Evolutionary conservation across 1,284 basidiomycete species (phyloP).

Genomic region (Microbotryum scabiosae): DNA sequence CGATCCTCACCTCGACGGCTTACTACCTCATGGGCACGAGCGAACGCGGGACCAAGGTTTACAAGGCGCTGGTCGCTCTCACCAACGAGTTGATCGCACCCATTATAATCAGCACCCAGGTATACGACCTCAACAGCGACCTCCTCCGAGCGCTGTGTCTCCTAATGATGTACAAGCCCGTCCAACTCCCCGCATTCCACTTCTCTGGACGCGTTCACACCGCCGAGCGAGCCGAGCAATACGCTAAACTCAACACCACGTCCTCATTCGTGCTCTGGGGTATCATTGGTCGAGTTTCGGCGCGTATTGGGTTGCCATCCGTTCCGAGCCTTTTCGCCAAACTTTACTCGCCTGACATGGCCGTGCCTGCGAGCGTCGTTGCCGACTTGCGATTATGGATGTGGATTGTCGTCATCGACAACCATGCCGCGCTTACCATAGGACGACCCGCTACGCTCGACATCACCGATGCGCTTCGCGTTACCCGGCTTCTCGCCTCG

Average conservation of each 20-base stretch:
- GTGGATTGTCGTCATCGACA: slow-evolving; percentile 23
- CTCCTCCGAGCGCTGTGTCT: slow-evolving; percentile 1
- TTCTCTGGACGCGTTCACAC: too few species aligned
- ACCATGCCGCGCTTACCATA: slow-evolving; percentile 20
- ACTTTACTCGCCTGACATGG: neutral
- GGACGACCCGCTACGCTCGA: slow-evolving; percentile 18
- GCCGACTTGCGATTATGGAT: slow-evolving; percentile 13
- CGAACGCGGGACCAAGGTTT: neutral
- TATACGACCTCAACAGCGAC: slow-evolving; percentile 1
- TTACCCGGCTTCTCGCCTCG: slow-evolving; percentile 18
- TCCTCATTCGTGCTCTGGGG: neutral
- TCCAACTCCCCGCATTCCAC: slow-evolving; percentile 1
- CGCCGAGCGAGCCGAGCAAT: slow-evolving; percentile 2
- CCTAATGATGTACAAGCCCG: slow-evolving; percentile 12
- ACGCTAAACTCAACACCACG: slow-evolving; percentile 5
- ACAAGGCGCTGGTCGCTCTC: slow-evolving; percentile 5
- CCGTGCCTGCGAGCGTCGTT: neutral
- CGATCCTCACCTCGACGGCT: slow-evolving; percentile 4
- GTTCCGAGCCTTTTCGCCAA: slow-evolving; percentile 3
- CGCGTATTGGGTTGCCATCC: neutral
- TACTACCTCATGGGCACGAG: slow-evolving; percentile 8
- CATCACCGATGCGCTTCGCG: slow-evolving; percentile 11
- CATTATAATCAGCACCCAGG: neutral
- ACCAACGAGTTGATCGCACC: slow-evolving; percentile 14
- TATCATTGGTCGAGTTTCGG: neutral